Evolutionary conservation across 352 stramenopile species (phyloP).

Genomic region (Phytopythium montanum): DNA sequence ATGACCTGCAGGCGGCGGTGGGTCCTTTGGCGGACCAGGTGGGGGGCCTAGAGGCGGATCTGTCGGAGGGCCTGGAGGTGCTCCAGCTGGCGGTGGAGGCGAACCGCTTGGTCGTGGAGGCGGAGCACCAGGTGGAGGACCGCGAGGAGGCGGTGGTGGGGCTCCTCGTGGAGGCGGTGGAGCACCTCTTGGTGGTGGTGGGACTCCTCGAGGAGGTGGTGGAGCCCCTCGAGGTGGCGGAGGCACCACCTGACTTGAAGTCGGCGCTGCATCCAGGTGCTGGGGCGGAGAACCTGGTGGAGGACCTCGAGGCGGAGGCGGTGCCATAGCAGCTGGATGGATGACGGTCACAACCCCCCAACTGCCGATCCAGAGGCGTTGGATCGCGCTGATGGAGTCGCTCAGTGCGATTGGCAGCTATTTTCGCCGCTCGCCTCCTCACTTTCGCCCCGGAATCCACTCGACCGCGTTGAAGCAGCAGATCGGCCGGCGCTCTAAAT

Average conservation of each 20-base stretch:
- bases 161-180: not conserved
- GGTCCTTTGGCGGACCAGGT: conserved; percentile 11
- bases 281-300: conserved; percentile 4
- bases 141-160: conserved; percentile 8
- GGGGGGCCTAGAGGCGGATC: too few relatives aligned
- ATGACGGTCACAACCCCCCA: not conserved
- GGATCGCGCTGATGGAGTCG: not conserved
- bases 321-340: conserved; percentile 10
- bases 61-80: conserved; percentile 19
- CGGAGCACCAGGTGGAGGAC: not conserved
- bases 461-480: not conserved
- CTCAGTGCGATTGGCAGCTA: not conserved
- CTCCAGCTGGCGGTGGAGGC: conserved; percentile 27
- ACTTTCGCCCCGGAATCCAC: not conserved
- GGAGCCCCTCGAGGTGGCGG: conserved; percentile 7
- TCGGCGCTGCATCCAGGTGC: conserved; percentile 1
- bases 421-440: not conserved
- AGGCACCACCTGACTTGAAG: conserved; percentile 8
- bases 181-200: not conserved
- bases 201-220: conserved; percentile 7
- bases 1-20: conserved; percentile 19
- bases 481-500: not conserved
- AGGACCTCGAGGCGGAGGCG: conserved; percentile 4
- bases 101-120: conserved; percentile 22
- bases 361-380: not conserved